Evolutionary conservation across 768 basidiomycete species (phyloP), one percentile per base, ranked within the genome.

Genomic region (Amyloporia xantha): DNA sequence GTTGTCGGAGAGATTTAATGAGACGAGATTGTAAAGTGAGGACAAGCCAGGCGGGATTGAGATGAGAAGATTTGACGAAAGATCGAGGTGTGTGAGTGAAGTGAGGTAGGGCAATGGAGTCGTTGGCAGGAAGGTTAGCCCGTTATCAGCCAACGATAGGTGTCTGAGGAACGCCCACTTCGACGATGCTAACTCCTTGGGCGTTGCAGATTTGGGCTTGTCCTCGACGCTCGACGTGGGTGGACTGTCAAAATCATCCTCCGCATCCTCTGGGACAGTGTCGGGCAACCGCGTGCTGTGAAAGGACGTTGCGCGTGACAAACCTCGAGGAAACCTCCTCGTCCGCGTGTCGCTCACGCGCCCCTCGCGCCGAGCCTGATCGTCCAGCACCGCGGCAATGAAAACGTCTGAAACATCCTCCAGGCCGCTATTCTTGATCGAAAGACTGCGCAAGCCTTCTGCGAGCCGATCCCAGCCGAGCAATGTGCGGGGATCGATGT

Each of bases 1-100:
- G 70, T 99, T 99, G 66, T 94, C 87, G 13, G 89, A 76, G n/a
- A 99, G 79, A 67, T 96, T 94, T 57, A 99, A 83, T n/a, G 87
- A 89, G 47, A 81, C 67, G 45, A 99, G 86, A 54, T 84, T 86
- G 59, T 83, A 79, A 20, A 99, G 77, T 4, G 72, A 62, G 13
- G 81, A 76, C 26, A 95, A 75, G 19, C 84, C 86, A 1, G 84
- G 65, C 1, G 92, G 92, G n/a, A 94, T 76, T 25, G 90, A 86
- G 36, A 93, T 82, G 40, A 97, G 78, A 15, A 96, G 79, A 63
- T 96, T 96, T 36, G 87, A 88, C 17, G 92, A 93, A 36, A 95
- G 76, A 66, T 95, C 91, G 53, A 95, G 79, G 62, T 90, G 81
- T 0, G 84, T 85, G 36, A 97, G 67, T 4, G 84, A 77, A 37